A percentile compares a stretch with the other conserved stretches of the same genome.
These are phyloP conservation scores for Solidago caesia DNA, from an alignment of 129 eudicot genomes.

Conservation along the genomic window DNA sequence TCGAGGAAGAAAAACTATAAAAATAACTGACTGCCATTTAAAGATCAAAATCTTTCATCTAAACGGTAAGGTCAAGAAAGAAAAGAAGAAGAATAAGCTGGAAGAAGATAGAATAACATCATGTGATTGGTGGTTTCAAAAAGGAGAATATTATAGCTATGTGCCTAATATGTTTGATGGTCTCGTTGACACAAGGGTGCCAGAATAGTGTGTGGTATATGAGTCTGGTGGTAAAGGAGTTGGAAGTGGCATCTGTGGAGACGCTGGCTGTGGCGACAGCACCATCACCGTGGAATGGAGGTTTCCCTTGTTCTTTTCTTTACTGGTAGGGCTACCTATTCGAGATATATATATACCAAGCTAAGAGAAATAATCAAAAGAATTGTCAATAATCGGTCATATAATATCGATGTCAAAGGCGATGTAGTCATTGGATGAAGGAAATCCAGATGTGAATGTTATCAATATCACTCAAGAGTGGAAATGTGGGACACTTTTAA, in stretches of 20 bases:
- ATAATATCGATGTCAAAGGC: not conserved
- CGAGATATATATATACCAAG: too few species aligned
- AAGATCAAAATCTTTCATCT: not conserved
- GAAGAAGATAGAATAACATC: not conserved
- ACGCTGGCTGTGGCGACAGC: too few species aligned
- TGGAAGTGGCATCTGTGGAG: too few species aligned
- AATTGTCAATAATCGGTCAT: not conserved
- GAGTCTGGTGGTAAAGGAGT: too few species aligned
- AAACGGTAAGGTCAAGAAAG: not conserved
- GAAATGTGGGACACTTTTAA: not conserved
- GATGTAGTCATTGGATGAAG: slow-evolving; percentile 8
- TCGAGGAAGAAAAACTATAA: not conserved
- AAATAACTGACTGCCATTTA: not conserved
- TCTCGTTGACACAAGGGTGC: not conserved
- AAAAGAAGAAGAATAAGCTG: not conserved
- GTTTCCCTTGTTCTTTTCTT: too few species aligned
- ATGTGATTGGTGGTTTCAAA: not conserved
- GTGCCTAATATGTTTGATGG: not conserved
- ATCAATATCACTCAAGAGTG: not conserved
- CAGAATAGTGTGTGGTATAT: too few species aligned
- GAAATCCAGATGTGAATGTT: slow-evolving; percentile 6
- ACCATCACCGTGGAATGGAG: too few species aligned
- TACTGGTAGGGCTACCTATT: too few species aligned
- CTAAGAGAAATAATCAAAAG: too few species aligned
- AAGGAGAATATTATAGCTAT: not conserved